phyloP scores from a whole-genome alignment of 2,329 filamentous ascomycete species.

The Botrytis galanthina region DNA sequence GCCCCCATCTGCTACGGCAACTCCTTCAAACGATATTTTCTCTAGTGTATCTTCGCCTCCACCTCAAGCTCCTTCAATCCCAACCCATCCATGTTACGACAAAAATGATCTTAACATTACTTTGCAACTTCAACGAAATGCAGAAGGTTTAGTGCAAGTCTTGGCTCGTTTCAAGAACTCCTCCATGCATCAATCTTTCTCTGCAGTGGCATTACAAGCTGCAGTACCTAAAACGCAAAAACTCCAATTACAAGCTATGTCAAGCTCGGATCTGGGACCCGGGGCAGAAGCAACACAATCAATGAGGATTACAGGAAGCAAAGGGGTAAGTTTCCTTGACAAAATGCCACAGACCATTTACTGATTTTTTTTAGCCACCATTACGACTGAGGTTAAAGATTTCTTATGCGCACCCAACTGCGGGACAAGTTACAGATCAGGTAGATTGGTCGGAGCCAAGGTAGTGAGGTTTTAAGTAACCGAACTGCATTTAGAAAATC shows the following conservation, averaged over 20 bases:
- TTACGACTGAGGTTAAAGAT: slow-evolving; percentile 84
- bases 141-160: slow-evolving; percentile 76
- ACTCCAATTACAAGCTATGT: slow-evolving; percentile 87
- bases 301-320: slow-evolving; percentile 83
- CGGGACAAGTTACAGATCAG: slow-evolving; percentile 77
- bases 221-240: slow-evolving; percentile 97
- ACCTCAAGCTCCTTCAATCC: slow-evolving; percentile 46
- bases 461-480: slow-evolving; percentile 23
- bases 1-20: slow-evolving; percentile 46
- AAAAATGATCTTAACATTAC: slow-evolving; percentile 81
- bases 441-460: slow-evolving; percentile 91
- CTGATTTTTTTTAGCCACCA: slow-evolving; percentile 56
- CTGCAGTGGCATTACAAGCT: slow-evolving; percentile 81
- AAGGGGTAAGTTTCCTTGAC: slow-evolving; percentile 69
- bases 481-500: slow-evolving; percentile 11
- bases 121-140: slow-evolving; percentile 79
- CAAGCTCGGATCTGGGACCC: slow-evolving; percentile 69
- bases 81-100: slow-evolving; percentile 72
- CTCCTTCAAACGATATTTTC: slow-evolving; percentile 49
- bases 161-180: slow-evolving; percentile 80
- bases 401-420: slow-evolving; percentile 69
- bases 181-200: slow-evolving; percentile 62
- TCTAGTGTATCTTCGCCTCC: slow-evolving; percentile 51
- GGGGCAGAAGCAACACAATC: slow-evolving; percentile 84
- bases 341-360: slow-evolving; percentile 17